Percentiles rank a stretch among this genome's conserved stretches.
Evolutionary conservation across 2,329 filamentous ascomycete genomes (phyloP).

Genomic region (Cladosporium sp.): DNA sequence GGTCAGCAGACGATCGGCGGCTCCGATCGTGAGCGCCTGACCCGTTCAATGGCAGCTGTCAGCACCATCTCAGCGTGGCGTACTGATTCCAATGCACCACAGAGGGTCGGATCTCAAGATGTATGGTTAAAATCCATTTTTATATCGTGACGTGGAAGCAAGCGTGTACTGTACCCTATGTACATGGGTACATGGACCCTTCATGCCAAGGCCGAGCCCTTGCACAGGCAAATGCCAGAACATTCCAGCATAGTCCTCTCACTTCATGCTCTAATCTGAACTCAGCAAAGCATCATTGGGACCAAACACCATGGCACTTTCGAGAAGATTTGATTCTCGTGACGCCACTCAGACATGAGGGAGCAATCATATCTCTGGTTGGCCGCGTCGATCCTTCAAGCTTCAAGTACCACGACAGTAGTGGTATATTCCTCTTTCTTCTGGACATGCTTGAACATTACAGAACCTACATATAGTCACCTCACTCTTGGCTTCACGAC

Average conservation of each 20-base stretch:
- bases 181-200: neutral
- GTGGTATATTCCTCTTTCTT: neutral
- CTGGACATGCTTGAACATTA: neutral
- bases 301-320: neutral
- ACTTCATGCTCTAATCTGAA: neutral
- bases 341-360: neutral
- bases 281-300: neutral
- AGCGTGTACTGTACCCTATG: neutral
- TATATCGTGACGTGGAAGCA: neutral
- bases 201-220: neutral
- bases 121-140: neutral
- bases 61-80: neutral
- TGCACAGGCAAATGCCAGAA: neutral
- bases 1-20: neutral
- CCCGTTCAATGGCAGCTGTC: neutral
- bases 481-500: neutral
- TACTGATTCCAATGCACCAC: neutral
- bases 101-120: neutral
- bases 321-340: neutral
- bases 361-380: no score
- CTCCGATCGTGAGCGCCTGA: neutral
- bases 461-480: neutral
- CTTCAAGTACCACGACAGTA: neutral
- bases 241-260: neutral
- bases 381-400: no score